Conservation (phyloP, 139 green algal species). For the Astrephomene gubernaculifera region DNA sequence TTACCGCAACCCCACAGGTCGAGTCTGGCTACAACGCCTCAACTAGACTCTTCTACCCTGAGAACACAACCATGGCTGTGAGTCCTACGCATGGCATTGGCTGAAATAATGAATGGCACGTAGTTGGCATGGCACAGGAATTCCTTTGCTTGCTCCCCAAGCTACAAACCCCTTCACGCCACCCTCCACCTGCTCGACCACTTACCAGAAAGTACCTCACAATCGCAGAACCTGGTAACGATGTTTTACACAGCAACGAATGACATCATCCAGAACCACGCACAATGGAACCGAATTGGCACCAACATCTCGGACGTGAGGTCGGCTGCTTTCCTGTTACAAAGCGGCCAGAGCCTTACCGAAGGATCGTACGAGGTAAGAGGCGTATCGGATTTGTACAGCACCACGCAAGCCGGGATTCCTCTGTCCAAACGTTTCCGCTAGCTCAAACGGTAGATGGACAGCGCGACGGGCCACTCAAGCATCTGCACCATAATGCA, state of each 20-base stretch:
- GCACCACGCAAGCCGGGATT: neutral
- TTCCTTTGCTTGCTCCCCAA: too few species aligned
- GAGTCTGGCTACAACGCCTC: slow-evolving; percentile 6
- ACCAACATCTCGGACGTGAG: neutral
- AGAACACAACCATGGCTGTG: neutral
- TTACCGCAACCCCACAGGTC: too few species aligned
- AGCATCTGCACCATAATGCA: too few species aligned
- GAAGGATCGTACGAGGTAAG: neutral
- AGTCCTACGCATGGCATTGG: too few species aligned
- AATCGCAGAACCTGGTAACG: slow-evolving; percentile 21
- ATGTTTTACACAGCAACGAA: neutral
- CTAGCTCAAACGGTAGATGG: neutral
- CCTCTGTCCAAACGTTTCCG: neutral
- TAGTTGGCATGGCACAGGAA: too few species aligned
- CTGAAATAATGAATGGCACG: too few species aligned
- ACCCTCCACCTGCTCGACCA: too few species aligned
- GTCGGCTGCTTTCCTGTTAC: slow-evolving; percentile 3
- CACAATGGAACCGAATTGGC: neutral
- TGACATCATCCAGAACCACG: slow-evolving; percentile 7
- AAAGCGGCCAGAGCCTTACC: neutral
- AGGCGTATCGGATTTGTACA: neutral
- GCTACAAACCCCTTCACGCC: too few species aligned
- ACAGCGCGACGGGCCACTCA: neutral
- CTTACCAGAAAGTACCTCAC: too few species aligned
- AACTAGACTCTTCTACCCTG: neutral